Evolutionary conservation across 345 rosid genomes (phyloP), one percentile per base, ranked within the genome.

Genomic region (Corymbia maculata): DNA sequence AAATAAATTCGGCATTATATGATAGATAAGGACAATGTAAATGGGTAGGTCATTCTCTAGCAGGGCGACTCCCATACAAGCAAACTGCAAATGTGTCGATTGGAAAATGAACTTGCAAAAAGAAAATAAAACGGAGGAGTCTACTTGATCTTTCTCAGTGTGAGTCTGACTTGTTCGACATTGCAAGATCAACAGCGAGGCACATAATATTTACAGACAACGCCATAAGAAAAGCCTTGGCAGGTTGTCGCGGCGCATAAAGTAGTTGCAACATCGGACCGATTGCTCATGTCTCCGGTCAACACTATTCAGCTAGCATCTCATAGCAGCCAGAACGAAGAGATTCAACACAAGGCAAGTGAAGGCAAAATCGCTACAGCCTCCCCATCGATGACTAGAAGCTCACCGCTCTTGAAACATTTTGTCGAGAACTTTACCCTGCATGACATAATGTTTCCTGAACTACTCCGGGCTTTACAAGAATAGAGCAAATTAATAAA

Each of bases 361-460:
- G 88, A 94, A 45, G 97, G 95, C 86, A 95, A 91, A 22, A 95
- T 89, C 15, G 96, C 92, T 87, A 92, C 80, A 51, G 98, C 99
- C 90, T 96, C 99, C 47, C 99, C 98, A 91, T 93, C 94, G 79
- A 97, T 90, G 89, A 93, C 95, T 59, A 96, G 90, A 90, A 88
- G 61, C 86, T 94, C 91, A 16, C 90, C 94, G 8, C 92, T 93
- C 92, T 95, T 97, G 88, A 94, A 89, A 93, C 98, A 97, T 91
- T 94, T 96, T 0, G 99, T 97, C 26, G 91, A 92, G 92, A 97
- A 94, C 91, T 97, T 97, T 36, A 91, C 97, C 89, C 99, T 96
- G 90, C 51, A 85, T 66, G 44, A 87, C 61, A 22, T 36, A 42
- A 42, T 42, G 7, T 75, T 42, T 42, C 24, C 7, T 3, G 28